These are phyloP conservation scores for Trichoderma reesei DNA, from an alignment of 495 filamentous ascomycete genomes.

Conservation along the genomic window DNA sequence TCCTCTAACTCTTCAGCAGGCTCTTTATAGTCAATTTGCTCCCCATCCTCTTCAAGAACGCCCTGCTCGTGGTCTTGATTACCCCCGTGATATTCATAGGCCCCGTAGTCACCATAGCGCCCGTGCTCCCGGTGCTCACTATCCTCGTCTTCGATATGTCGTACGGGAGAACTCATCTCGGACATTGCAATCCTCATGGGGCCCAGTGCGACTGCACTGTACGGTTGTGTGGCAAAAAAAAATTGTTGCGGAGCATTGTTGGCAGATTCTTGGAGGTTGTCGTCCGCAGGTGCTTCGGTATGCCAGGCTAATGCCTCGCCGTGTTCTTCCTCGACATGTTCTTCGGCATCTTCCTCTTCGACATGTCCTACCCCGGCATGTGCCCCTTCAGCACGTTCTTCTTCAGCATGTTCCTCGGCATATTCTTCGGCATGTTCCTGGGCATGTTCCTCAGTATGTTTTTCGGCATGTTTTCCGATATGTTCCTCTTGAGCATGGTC, in stretches of 20 bases:
- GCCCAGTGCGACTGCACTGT: neutral
- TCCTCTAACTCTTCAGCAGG: neutral
- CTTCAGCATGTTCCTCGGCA: neutral
- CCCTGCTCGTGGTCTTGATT: neutral
- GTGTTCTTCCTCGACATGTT: too few relatives aligned
- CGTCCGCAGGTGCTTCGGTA: too few relatives aligned
- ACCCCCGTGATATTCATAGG: too few relatives aligned
- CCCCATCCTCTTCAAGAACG: neutral
- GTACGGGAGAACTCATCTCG: neutral
- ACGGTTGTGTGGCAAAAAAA: too few relatives aligned
- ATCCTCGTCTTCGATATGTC: neutral
- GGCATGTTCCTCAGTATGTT: neutral
- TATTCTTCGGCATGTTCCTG: neutral
- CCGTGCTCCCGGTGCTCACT: neutral
- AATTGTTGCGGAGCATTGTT: too few relatives aligned
- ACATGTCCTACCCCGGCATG: too few relatives aligned
- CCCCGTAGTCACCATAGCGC: neutral
- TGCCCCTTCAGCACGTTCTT: too few relatives aligned
- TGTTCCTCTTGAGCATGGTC: neutral
- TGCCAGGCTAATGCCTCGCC: too few relatives aligned
- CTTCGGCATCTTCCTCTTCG: too few relatives aligned
- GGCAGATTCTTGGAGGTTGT: too few relatives aligned
- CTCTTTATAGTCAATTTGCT: neutral
- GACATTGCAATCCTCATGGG: neutral
- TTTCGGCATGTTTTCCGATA: constrained; percentile 16